Evolutionary conservation across 805 yeast genomes (phyloP), one percentile per base, ranked within the genome.

Genomic region (Candida peoriensis): DNA sequence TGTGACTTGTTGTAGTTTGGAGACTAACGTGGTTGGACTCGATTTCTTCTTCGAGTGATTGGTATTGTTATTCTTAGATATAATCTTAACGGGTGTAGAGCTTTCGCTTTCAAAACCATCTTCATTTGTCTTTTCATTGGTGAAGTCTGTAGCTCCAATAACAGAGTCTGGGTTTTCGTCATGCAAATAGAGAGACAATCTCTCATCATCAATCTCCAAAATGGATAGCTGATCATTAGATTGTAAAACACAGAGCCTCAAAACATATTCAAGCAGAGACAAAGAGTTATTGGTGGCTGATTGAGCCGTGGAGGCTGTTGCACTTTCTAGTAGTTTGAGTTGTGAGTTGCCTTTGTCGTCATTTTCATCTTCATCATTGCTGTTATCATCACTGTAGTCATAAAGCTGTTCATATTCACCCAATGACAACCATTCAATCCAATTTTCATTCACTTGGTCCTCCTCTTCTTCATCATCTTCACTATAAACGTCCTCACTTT

Each of bases 161-260:
- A 15, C 28, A 8, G 42, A 25, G 20, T 32, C 30, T n/a, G 47
- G 33, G 37, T 58, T 59, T 38, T 79, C 85, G 44, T 82, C 85
- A 30, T 72, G 66, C 14, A 83, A 57, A 43, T 79, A 83, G 2
- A 78, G 47, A 4, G 77, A 57, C 9, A 83, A 58, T 22, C 80
- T 66, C 52, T 83, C 90, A 50, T 84, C 93, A n/a, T 70, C 68
- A 8, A 77, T 70, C 7, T 72, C 60, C 8, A 74, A 49, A 4
- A 81, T 56, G 2, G 78, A 64, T 18, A 53, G 59, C 41, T 74
- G 76, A 46, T 81, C 88, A 39, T 63, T 72, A 10, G 70, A 61
- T 50, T 83, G 88, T 12, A 82, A 57, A 0, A 79, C 74, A 11
- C 72, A 55, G 12, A 83, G 60, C 26, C 90, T 59, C 1, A 81